Conservation (phyloP, 2,329 filamentous ascomycete species). For the Penicillium sp. region DNA sequence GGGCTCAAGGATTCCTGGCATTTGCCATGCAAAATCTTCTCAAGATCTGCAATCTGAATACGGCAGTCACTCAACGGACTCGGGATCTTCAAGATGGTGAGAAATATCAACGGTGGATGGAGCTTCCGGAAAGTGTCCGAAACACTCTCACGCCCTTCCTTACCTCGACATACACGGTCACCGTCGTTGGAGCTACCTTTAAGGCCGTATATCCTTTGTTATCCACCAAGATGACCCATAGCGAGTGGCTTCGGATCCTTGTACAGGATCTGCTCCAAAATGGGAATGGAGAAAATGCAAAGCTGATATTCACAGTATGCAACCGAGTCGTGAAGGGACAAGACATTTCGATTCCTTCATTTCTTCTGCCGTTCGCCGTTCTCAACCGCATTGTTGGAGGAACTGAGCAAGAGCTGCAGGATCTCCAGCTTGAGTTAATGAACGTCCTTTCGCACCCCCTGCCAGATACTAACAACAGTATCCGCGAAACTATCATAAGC, state of each 20-base stretch:
- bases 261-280: slow-evolving; percentile 77
- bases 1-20: slow-evolving; percentile 83
- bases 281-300: slow-evolving; percentile 67
- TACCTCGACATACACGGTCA: slow-evolving; percentile 74
- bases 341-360: slow-evolving; percentile 79
- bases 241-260: slow-evolving; percentile 74
- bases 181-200: slow-evolving; percentile 52
- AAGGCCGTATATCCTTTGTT: slow-evolving; percentile 74
- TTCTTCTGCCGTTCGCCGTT: slow-evolving; percentile 81
- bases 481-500: slow-evolving; percentile 71
- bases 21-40: slow-evolving; percentile 93
- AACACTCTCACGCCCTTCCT: slow-evolving; percentile 86
- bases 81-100: slow-evolving; percentile 54
- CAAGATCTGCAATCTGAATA: slow-evolving; percentile 67
- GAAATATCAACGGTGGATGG: slow-evolving; percentile 69
- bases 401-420: slow-evolving; percentile 57
- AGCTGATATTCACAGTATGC: slow-evolving; percentile 74
- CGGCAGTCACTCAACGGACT: slow-evolving; percentile 50
- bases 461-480: slow-evolving; percentile 50
- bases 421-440: slow-evolving; percentile 69
- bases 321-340: slow-evolving; percentile 78
- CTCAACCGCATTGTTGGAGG: slow-evolving; percentile 77
- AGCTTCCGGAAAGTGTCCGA: slow-evolving; percentile 69
- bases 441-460: slow-evolving; percentile 65
- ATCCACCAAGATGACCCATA: slow-evolving; percentile 62